Conservation (phyloP, 345 rosid species). For the Brassica carinata region DNA sequence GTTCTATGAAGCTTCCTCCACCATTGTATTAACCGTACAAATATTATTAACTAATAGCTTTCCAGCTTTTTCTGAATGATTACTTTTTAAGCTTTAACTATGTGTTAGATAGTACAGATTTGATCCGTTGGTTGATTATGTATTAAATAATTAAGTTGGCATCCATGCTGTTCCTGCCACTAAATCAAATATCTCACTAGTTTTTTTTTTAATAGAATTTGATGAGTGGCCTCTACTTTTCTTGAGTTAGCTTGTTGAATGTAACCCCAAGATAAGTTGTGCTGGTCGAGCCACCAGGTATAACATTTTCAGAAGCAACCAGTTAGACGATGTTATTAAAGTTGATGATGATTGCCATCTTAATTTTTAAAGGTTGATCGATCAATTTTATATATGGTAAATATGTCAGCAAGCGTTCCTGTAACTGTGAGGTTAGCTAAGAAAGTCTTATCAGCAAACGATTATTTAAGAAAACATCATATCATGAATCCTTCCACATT, state of each 20-base stretch:
- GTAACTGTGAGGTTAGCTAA: background rate
- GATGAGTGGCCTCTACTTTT: too few relatives aligned
- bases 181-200: background rate
- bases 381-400: background rate
- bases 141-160: constrained; percentile 16
- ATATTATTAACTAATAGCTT: constrained; percentile 16
- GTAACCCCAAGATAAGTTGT: too few relatives aligned
- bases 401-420: background rate
- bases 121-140: constrained; percentile 33
- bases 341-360: background rate
- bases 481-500: constrained; percentile 3
- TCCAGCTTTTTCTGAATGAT: constrained; percentile 31
- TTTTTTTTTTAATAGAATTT: background rate
- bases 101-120: constrained; percentile 27
- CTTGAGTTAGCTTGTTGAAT: too few relatives aligned
- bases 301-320: background rate
- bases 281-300: background rate
- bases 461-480: background rate
- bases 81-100: constrained; percentile 18
- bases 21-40: constrained; percentile 3
- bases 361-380: background rate
- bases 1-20: constrained; percentile 34
- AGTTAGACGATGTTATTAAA: background rate
- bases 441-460: background rate
- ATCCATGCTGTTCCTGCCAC: constrained; percentile 29